Conservation (phyloP, 2,329 filamentous ascomycete species). For the Cladobotryum protrusum region DNA sequence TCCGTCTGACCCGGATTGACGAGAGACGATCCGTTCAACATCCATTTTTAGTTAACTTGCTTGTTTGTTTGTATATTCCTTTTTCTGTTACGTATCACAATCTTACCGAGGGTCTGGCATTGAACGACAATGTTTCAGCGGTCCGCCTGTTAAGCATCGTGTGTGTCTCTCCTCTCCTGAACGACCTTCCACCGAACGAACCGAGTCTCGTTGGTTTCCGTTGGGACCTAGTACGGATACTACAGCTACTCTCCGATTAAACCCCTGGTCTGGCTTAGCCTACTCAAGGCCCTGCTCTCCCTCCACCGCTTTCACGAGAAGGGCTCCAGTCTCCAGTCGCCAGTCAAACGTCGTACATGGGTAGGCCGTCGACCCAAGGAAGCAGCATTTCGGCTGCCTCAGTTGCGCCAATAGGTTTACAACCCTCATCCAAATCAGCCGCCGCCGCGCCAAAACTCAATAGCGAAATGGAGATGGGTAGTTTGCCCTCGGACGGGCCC, state of each 20-base stretch:
- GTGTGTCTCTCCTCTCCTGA: neutral
- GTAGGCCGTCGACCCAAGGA: conserved; percentile 27
- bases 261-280: neutral
- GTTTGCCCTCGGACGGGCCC: conserved; percentile 36
- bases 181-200: neutral
- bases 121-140: neutral
- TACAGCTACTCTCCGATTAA: neutral
- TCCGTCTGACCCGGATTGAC: too few relatives aligned
- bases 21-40: too few relatives aligned
- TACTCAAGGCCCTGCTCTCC: neutral
- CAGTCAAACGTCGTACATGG: conserved; percentile 28
- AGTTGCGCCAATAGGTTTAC: conserved; percentile 36
- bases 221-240: neutral
- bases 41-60: too few relatives aligned
- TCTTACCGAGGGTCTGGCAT: too few relatives aligned
- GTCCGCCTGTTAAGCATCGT: neutral
- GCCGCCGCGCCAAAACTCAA: conserved; percentile 51
- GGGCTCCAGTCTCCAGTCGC: too few relatives aligned
- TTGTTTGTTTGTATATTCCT: too few relatives aligned
- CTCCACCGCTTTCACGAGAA: neutral
- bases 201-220: neutral
- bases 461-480: conserved; percentile 51
- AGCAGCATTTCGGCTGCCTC: conserved; percentile 31
- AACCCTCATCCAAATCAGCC: conserved; percentile 49
- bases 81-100: too few relatives aligned